phyloP scores from a whole-genome alignment of 805 yeast species.

The Saccharomyces jurei region DNA sequence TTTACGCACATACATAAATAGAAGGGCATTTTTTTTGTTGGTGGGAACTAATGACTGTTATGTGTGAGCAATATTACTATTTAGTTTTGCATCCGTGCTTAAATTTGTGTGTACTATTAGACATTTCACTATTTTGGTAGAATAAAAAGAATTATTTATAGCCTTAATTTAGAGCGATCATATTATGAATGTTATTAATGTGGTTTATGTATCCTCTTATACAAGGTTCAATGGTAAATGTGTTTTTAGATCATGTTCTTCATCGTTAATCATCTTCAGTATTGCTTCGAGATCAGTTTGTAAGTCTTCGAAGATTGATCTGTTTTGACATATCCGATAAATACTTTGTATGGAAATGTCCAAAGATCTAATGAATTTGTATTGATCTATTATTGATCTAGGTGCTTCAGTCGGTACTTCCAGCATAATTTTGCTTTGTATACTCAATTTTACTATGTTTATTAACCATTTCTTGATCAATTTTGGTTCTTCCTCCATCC shows the following conservation, averaged over 20 bases:
- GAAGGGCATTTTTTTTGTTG: not conserved
- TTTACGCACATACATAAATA: not conserved
- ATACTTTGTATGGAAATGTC: conserved; percentile 20
- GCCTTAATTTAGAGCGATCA: not conserved
- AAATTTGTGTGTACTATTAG: not conserved
- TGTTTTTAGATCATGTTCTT: conserved; percentile 22
- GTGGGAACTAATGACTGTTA: not conserved
- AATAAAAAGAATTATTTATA: not conserved
- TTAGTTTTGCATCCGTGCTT: not conserved
- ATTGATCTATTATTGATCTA: conserved; percentile 12
- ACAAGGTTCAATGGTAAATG: conserved; percentile 23
- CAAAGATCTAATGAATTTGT: conserved; percentile 23
- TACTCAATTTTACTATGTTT: conserved; percentile 21
- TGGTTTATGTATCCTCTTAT: conserved; percentile 2
- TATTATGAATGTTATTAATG: not conserved
- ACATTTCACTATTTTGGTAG: not conserved
- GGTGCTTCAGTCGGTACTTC: conserved; percentile 1
- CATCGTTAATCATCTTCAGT: conserved; percentile 11
- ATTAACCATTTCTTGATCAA: conserved; percentile 10
- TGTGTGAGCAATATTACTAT: not conserved
- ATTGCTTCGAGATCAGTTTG: conserved; percentile 11
- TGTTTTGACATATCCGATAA: conserved; percentile 9
- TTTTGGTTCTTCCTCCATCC: not conserved
- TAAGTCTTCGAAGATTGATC: conserved; percentile 2
- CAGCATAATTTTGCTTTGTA: conserved; percentile 16